Percentiles rank a stretch among this genome's conserved stretches.
Conservation (phyloP, 176 grass and related monocot species). For the Avena sativa region DNA sequence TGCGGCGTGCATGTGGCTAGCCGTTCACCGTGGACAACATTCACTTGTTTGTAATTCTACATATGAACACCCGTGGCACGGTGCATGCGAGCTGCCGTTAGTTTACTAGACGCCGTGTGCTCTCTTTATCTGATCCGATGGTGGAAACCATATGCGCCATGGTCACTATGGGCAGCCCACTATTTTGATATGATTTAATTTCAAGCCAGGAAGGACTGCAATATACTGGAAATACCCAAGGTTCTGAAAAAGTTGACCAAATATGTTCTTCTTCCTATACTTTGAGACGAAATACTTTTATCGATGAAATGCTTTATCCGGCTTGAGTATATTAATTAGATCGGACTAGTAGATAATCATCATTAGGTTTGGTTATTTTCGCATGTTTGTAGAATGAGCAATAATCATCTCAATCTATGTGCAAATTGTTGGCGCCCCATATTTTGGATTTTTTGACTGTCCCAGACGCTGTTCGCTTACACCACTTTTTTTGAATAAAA, state of each 20-base stretch:
- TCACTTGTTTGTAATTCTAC: too few relatives aligned
- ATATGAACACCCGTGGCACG: too few relatives aligned
- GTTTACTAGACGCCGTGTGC: too few relatives aligned
- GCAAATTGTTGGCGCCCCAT: not conserved
- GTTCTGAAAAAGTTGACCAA: not conserved
- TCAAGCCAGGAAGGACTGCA: not conserved
- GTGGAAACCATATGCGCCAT: too few relatives aligned
- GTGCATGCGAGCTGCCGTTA: too few relatives aligned
- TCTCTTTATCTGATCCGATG: too few relatives aligned
- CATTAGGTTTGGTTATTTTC: conserved; percentile 2
- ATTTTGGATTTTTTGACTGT: not conserved
- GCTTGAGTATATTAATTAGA: too few relatives aligned
- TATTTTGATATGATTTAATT: not conserved
- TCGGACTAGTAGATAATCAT: not conserved
- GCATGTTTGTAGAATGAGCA: not conserved
- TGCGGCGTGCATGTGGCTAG: too few relatives aligned
- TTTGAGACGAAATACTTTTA: not conserved
- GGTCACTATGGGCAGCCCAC: too few relatives aligned
- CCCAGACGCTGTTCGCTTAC: too few relatives aligned
- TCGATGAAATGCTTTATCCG: not conserved
- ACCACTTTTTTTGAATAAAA: too few relatives aligned
- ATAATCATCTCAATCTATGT: not conserved
- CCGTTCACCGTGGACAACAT: too few relatives aligned
- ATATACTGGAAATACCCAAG: not conserved
- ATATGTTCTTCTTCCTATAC: not conserved